phyloP scores from a whole-genome alignment of 352 stramenopile genomes.

The Pythium graminicola region DNA sequence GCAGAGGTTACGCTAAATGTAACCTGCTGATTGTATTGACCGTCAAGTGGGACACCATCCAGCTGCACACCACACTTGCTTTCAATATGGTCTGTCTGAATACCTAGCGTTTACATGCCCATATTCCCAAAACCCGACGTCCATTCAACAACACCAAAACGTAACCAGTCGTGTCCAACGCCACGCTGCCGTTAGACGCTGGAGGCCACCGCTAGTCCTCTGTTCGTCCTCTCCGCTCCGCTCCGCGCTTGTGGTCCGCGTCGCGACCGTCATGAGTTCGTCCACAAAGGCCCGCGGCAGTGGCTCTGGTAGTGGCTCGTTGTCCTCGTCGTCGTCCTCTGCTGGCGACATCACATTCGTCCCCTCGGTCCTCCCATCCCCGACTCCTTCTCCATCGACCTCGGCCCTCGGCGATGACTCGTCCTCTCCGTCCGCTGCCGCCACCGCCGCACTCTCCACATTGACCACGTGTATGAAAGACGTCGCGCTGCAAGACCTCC shows the following conservation, averaged over 20 bases:
- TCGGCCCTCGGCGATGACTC: constrained; percentile 15
- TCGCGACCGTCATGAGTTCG: constrained; percentile 2
- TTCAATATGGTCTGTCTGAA: neutral
- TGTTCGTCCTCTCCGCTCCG: neutral
- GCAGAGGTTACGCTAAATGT: no score
- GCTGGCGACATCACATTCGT: neutral
- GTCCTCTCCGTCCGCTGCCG: constrained; percentile 17
- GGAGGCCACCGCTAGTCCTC: neutral
- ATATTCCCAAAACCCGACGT: constrained; percentile 13
- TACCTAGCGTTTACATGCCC: neutral
- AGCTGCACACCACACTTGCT: neutral
- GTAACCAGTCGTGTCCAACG: neutral
- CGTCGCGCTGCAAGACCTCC: constrained; percentile 21
- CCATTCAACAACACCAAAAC: neutral
- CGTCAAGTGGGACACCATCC: neutral
- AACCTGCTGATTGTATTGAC: no score
- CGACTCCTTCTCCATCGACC: neutral
- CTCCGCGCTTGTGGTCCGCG: neutral
- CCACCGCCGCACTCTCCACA: constrained; percentile 19
- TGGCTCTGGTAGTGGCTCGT: constrained; percentile 1
- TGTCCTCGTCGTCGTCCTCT: neutral
- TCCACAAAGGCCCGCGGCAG: neutral
- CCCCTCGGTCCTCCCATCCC: neutral
- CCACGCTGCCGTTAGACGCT: neutral
- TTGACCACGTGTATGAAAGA: constrained; percentile 21